Percentiles rank a stretch among this genome's conserved stretches.
Evolutionary conservation across 1,139 yeast species (phyloP).

Genomic region (Pichia sp.): DNA sequence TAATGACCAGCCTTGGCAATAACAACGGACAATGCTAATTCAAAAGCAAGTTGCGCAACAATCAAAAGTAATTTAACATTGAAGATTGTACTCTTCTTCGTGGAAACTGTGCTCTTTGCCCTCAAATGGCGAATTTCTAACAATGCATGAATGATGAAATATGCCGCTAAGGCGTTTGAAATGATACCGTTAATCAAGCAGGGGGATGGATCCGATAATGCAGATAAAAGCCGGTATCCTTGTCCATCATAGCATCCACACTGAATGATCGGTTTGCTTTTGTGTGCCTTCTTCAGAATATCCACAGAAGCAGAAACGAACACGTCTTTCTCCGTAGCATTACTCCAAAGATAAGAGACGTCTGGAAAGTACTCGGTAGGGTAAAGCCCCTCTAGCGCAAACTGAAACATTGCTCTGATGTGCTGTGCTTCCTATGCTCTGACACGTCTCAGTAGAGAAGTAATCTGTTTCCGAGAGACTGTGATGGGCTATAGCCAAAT

Average conservation of each 20-base stretch:
- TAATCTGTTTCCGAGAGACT: too few species aligned
- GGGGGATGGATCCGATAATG: constrained; percentile 65
- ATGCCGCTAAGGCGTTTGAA: constrained; percentile 41
- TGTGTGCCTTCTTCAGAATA: background rate
- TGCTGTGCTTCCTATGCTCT: too few species aligned
- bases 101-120: constrained; percentile 20
- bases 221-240: constrained; percentile 72
- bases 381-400: constrained; percentile 3
- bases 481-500: too few species aligned
- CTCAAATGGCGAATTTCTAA: constrained; percentile 33
- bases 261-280: background rate
- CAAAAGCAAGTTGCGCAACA: constrained; percentile 34
- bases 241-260: constrained; percentile 41
- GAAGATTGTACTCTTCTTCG: constrained; percentile 31
- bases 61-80: constrained; percentile 38
- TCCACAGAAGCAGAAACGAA: background rate
- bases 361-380: constrained; percentile 3
- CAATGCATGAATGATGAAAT: constrained; percentile 49
- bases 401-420: constrained; percentile 2
- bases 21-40: constrained; percentile 25
- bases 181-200: constrained; percentile 75
- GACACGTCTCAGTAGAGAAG: too few species aligned
- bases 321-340: too few species aligned
- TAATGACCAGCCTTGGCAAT: constrained; percentile 24
- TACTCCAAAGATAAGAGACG: constrained; percentile 1